Conservation (phyloP, 1,139 yeast genomes). For the Sugiyamaella novakii region DNA sequence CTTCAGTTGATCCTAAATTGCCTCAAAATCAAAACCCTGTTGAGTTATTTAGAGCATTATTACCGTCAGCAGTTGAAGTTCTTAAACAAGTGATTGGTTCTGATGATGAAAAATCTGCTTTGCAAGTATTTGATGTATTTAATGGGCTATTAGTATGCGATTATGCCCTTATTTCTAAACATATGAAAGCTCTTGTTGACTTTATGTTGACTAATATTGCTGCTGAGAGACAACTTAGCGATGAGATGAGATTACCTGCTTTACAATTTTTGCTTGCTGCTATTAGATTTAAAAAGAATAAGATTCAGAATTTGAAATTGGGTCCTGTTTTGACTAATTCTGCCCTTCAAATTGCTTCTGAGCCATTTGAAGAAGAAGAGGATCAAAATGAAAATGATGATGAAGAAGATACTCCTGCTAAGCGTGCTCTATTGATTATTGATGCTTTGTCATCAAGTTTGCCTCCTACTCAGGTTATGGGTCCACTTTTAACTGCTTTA, state of each 20-base stretch:
- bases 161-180: constrained; percentile 75
- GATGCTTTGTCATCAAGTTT: constrained; percentile 78
- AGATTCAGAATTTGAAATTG: constrained; percentile 62
- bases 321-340: constrained; percentile 79
- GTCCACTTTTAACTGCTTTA: constrained; percentile 72
- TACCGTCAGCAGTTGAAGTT: constrained; percentile 83
- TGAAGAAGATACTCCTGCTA: constrained; percentile 80
- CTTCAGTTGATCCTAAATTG: constrained; percentile 15
- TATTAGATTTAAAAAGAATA: constrained; percentile 62
- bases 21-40: constrained; percentile 51
- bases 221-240: constrained; percentile 65
- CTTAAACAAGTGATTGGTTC: constrained; percentile 71
- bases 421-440: constrained; percentile 78
- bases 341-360: constrained; percentile 78
- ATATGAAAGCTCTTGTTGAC: constrained; percentile 66
- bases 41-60: constrained; percentile 60
- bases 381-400: constrained; percentile 87
- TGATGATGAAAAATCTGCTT: constrained; percentile 72
- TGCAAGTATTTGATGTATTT: constrained; percentile 81
- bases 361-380: constrained; percentile 67
- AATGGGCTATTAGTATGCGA: constrained; percentile 78
- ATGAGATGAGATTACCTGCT: constrained; percentile 81
- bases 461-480: constrained; percentile 82
- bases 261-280: constrained; percentile 83
- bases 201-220: constrained; percentile 73